Evolutionary conservation across 495 filamentous ascomycete species (phyloP).

Genomic region (Cetradonia linearis): DNA sequence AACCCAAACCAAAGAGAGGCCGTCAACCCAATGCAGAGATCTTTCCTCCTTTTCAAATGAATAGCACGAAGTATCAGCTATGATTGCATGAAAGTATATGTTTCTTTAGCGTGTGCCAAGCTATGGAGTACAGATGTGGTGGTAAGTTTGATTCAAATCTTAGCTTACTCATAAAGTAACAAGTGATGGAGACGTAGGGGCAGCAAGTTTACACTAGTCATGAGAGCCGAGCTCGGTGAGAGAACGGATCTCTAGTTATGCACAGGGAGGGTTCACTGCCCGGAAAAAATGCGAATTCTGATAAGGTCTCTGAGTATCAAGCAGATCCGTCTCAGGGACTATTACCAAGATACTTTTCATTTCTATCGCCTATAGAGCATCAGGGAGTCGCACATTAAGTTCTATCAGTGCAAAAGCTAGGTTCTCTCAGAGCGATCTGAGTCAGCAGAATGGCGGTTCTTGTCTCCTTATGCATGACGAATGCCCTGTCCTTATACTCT

Average conservation of each 20-base stretch:
- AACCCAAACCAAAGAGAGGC: conserved; percentile 47
- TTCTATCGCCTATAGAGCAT: neutral
- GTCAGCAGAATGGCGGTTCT: neutral
- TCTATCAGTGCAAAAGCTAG: neutral
- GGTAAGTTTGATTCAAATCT: neutral
- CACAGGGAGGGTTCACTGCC: neutral
- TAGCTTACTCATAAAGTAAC: neutral
- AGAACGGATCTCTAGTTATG: neutral
- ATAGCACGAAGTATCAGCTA: neutral
- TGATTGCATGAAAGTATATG: neutral
- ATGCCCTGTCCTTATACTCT: neutral
- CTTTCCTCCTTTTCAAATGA: conserved; percentile 11
- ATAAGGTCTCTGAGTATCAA: neutral
- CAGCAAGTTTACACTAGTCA: neutral
- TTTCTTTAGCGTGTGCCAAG: neutral
- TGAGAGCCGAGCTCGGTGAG: neutral
- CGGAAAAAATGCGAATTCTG: neutral
- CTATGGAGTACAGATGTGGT: neutral
- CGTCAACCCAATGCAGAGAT: conserved; percentile 40
- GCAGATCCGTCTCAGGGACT: neutral
- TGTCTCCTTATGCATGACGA: neutral
- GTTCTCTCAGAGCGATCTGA: neutral
- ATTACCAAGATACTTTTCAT: neutral
- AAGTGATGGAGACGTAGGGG: neutral
- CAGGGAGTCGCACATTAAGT: neutral